These are phyloP conservation scores for Halenospora varia DNA, from an alignment of 495 filamentous ascomycete genomes.

Conservation along the genomic window DNA sequence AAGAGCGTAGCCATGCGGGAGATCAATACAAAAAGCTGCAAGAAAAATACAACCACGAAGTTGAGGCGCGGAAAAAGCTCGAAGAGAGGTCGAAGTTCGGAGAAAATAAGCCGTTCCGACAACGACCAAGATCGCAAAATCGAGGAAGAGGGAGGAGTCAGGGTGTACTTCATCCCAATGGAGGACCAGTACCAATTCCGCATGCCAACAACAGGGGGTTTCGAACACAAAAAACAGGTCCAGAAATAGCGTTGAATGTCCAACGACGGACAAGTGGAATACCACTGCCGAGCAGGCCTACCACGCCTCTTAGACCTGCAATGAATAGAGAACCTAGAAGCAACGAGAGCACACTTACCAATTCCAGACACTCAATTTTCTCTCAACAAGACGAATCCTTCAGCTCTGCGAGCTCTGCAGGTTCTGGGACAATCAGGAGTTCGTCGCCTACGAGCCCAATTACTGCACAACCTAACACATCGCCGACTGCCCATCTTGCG, in stretches of 20 bases:
- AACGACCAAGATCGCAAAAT: conserved; percentile 1
- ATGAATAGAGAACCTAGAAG: conserved; percentile 3
- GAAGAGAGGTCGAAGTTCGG: conserved; percentile 2
- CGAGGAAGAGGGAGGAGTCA: conserved; percentile 3
- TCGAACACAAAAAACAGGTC: background rate
- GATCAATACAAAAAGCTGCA: conserved; percentile 8
- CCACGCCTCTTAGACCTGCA: conserved; percentile 5
- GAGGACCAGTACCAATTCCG: background rate
- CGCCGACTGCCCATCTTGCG: background rate
- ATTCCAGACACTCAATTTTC: conserved; percentile 5
- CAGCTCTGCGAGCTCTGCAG: background rate
- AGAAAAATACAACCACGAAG: conserved; percentile 7
- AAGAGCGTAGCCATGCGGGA: conserved; percentile 1
- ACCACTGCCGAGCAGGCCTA: conserved; percentile 1
- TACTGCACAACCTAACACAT: background rate
- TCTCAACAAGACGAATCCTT: conserved; percentile 2
- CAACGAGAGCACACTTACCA: conserved; percentile 3
- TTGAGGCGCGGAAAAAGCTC: conserved; percentile 1
- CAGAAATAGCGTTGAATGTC: background rate
- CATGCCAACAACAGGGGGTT: background rate
- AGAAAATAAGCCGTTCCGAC: background rate
- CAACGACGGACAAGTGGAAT: background rate
- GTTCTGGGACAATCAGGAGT: conserved; percentile 1
- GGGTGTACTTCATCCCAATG: conserved; percentile 2
- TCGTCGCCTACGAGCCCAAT: conserved; percentile 7